A percentile compares a stretch with the other conserved stretches of the same genome.
Evolutionary conservation across 176 grass and related monocot genomes (phyloP).

Genomic region (Luzula sylvatica): DNA sequence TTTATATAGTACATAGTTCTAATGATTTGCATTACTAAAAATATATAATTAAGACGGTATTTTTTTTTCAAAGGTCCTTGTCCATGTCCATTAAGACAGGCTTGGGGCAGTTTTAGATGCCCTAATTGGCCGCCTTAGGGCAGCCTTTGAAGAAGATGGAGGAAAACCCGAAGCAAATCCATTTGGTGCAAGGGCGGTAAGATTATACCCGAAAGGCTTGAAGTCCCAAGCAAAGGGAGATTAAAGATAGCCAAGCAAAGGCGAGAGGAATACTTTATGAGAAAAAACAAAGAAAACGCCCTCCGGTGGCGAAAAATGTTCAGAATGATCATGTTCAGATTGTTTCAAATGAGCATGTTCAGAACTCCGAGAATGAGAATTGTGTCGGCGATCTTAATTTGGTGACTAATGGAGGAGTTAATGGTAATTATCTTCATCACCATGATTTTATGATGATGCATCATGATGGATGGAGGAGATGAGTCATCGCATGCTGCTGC

Average conservation of each 20-base stretch:
- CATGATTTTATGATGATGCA: constrained; percentile 22
- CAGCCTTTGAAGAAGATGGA: constrained; percentile 25
- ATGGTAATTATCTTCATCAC: constrained; percentile 9
- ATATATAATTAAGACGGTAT: too few relatives aligned
- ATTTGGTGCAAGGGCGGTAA: constrained; percentile 22
- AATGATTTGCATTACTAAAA: too few relatives aligned
- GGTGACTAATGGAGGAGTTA: not conserved
- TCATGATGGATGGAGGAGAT: not conserved
- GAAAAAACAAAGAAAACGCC: constrained; percentile 22
- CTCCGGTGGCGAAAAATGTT: not conserved
- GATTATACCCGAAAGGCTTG: constrained; percentile 23
- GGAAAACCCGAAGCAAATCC: constrained; percentile 19
- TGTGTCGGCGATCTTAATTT: constrained; percentile 15
- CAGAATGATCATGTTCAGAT: not conserved
- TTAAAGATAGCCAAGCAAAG: constrained; percentile 23
- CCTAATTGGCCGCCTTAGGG: constrained; percentile 24
- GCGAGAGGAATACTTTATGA: constrained; percentile 22
- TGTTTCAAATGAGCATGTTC: too few relatives aligned
- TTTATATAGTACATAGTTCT: too few relatives aligned
- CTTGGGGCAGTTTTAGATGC: constrained; percentile 28
- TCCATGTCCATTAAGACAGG: constrained; percentile 20
- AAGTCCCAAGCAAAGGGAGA: too few relatives aligned
- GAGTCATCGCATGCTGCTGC: not conserved
- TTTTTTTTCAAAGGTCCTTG: too few relatives aligned
- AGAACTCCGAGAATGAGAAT: too few relatives aligned